Evolutionary conservation across 139 green algal genomes (phyloP).

Genomic region (Chlorella sp.): DNA sequence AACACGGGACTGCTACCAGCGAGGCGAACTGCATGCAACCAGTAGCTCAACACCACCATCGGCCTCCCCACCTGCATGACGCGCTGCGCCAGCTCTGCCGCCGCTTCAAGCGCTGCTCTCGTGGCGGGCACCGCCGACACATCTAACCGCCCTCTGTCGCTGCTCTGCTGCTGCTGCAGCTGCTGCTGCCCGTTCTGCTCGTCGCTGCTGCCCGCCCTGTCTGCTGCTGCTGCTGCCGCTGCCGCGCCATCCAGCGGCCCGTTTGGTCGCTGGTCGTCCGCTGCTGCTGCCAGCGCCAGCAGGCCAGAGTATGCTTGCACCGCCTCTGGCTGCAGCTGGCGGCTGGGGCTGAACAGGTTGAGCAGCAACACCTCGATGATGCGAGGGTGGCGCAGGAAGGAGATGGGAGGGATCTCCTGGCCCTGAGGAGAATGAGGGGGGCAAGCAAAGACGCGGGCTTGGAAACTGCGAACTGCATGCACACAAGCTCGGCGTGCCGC

Average conservation of each 20-base stretch:
- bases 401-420: constrained; percentile 29
- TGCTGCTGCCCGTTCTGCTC: neutral
- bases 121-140: constrained; percentile 37
- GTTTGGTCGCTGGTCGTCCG: constrained; percentile 27
- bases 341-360: constrained; percentile 35
- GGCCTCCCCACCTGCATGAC: no score
- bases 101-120: constrained; percentile 27
- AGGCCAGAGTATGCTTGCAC: constrained; percentile 28
- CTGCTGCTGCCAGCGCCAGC: constrained; percentile 45
- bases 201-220: neutral
- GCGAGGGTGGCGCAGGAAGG: constrained; percentile 46
- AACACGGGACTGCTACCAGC: no score
- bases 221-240: neutral
- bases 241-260: neutral
- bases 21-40: no score
- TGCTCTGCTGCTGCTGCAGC: neutral
- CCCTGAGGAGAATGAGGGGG: no score
- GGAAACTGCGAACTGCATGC: no score
- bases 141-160: constrained; percentile 24
- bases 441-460: no score
- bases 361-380: constrained; percentile 49
- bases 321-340: constrained; percentile 31
- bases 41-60: no score
- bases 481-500: neutral
- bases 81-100: constrained; percentile 35